Percentiles rank a stretch among this genome's conserved stretches.
Evolutionary conservation across 1,284 basidiomycete genomes (phyloP).

Genomic region (Sporisorium iseilematis-ciliati): DNA sequence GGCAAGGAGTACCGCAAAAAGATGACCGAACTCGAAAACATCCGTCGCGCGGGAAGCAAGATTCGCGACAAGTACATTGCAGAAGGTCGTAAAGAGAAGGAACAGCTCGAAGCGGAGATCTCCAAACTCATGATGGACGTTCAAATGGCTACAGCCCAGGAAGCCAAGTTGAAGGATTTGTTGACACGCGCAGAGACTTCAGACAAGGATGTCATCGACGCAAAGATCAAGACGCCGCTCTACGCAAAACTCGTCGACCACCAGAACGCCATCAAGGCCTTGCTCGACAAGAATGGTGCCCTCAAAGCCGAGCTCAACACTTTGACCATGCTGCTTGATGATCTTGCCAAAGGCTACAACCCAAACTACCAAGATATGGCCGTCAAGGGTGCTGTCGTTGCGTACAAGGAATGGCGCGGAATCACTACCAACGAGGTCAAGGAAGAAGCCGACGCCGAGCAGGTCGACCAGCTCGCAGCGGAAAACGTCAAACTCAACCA

Average conservation of each 20-base stretch:
- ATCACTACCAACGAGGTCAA: constrained; percentile 9
- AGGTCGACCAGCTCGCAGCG: constrained; percentile 29
- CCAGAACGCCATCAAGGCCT: constrained; percentile 79
- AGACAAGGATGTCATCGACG: constrained; percentile 64
- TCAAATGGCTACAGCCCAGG: constrained; percentile 74
- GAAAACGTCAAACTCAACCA: constrained; percentile 41
- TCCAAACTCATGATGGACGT: constrained; percentile 74
- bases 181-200: constrained; percentile 47
- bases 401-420: constrained; percentile 82
- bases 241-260: constrained; percentile 82
- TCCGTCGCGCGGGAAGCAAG: constrained; percentile 85
- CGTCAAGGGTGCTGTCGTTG: constrained; percentile 93
- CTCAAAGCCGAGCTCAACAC: constrained; percentile 81
- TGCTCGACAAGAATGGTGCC: constrained; percentile 79
- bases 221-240: constrained; percentile 82
- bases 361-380: constrained; percentile 99
- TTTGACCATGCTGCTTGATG: constrained; percentile 85
- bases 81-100: constrained; percentile 76
- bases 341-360: constrained; percentile 86
- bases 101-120: constrained; percentile 70
- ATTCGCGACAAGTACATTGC: constrained; percentile 88
- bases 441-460: constrained; percentile 20
- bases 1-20: constrained; percentile 79
- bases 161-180: constrained; percentile 43
- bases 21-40: constrained; percentile 79